Percentiles rank a stretch among this genome's conserved stretches.
Conservation (phyloP, 176 grass and related monocot genomes). For the Juncus inflexus region DNA sequence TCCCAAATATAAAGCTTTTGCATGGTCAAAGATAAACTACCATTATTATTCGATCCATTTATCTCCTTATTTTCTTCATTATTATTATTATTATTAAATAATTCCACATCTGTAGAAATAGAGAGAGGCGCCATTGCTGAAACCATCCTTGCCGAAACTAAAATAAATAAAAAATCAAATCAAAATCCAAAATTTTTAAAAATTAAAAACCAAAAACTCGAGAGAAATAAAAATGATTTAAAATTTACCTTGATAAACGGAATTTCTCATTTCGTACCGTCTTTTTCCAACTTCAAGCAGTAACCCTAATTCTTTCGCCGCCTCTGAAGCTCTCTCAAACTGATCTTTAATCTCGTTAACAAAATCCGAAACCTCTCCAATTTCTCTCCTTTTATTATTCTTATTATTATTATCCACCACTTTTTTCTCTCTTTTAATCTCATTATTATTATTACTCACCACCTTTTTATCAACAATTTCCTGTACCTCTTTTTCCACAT, state of each 20-base stretch:
- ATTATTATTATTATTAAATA: slow-evolving; percentile 31
- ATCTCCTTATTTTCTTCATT: slow-evolving; percentile 39
- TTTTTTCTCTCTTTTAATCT: slow-evolving; percentile 19
- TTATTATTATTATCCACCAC: slow-evolving; percentile 2
- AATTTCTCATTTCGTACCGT: slow-evolving; percentile 41
- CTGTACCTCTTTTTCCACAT: slow-evolving; percentile 4
- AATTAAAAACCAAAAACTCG: neutral
- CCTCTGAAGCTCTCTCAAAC: slow-evolving; percentile 51
- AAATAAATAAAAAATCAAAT: slow-evolving; percentile 17
- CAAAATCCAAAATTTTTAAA: slow-evolving; percentile 6
- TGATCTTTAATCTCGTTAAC: slow-evolving; percentile 53
- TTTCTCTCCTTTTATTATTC: slow-evolving; percentile 9
- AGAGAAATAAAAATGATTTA: neutral
- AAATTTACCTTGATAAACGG: slow-evolving; percentile 56
- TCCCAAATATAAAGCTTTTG: slow-evolving; percentile 95
- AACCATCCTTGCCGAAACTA: slow-evolving; percentile 66
- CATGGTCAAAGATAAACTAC: slow-evolving; percentile 49
- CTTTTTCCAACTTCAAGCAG: slow-evolving; percentile 72
- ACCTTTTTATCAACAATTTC: slow-evolving; percentile 46
- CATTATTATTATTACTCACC: slow-evolving; percentile 16
- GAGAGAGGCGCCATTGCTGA: slow-evolving; percentile 36
- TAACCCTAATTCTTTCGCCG: slow-evolving; percentile 39
- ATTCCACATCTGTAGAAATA: slow-evolving; percentile 37
- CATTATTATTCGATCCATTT: slow-evolving; percentile 8
- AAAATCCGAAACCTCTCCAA: slow-evolving; percentile 23